phyloP scores from a whole-genome alignment of 345 rosid species.

The Aurinia saxatilis region DNA sequence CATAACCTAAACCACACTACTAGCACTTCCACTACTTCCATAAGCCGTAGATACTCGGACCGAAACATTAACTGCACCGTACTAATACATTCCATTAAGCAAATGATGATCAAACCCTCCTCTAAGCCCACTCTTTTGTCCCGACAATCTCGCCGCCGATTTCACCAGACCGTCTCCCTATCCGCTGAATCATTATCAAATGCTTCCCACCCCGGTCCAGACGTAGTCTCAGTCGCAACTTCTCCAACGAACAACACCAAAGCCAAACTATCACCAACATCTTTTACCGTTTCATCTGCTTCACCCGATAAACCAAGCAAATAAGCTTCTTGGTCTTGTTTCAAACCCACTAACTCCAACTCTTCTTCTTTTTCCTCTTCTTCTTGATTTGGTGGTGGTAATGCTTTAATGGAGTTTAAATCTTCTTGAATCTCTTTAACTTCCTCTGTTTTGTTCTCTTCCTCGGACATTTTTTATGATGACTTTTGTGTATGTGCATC shows the following conservation, averaged over 20 bases:
- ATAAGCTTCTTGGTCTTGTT: slow-evolving; percentile 42
- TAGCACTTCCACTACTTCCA: slow-evolving; percentile 48
- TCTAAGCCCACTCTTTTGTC: slow-evolving; percentile 25
- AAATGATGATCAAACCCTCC: slow-evolving; percentile 31
- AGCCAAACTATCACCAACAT: slow-evolving; percentile 36
- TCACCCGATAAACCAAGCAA: slow-evolving; percentile 44
- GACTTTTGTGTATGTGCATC: slow-evolving; percentile 29
- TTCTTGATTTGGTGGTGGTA: slow-evolving; percentile 49
- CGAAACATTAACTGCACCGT: slow-evolving; percentile 17
- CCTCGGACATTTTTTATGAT: no score
- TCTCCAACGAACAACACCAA: slow-evolving; percentile 56
- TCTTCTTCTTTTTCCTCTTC: slow-evolving; percentile 13
- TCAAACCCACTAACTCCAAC: background rate
- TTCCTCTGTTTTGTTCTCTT: slow-evolving; percentile 12
- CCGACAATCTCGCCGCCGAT: slow-evolving; percentile 41
- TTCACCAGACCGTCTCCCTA: slow-evolving; percentile 71
- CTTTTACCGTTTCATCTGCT: slow-evolving; percentile 4
- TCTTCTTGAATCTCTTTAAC: slow-evolving; percentile 30
- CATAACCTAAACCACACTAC: slow-evolving; percentile 49
- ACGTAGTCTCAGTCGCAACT: background rate
- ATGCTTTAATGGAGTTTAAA: slow-evolving; percentile 41
- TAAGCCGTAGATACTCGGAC: slow-evolving; percentile 12
- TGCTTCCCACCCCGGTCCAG: slow-evolving; percentile 48
- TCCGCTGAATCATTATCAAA: slow-evolving; percentile 44
- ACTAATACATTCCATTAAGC: slow-evolving; percentile 34